Evolutionary conservation across 2,329 filamentous ascomycete genomes (phyloP), one percentile per base, ranked within the genome.

Genomic region (Apiospora aurea): DNA sequence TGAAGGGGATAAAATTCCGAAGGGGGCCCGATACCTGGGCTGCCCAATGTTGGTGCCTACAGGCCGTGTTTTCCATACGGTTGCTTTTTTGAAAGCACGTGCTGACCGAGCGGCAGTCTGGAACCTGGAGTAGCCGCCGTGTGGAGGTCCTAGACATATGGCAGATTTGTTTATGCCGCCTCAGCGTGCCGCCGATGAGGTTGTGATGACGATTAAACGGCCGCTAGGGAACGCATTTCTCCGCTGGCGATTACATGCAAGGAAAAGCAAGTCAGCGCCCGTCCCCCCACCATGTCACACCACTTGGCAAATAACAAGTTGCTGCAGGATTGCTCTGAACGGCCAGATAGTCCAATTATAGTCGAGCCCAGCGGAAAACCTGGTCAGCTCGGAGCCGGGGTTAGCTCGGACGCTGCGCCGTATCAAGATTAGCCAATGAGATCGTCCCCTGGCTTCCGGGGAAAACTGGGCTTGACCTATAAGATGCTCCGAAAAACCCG

Each of bases 11-110:
- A 61, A 21, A 16, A 18, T 13, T 6, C 13, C 16, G 7, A 18
- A 14, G 29, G 11, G 29, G n/a, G 38, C 18, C 21, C 18, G 10
- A 41, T 2, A 34, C 41, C 34, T 7, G 38, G 29, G 57, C 57
- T 64, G 41, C 24, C 13, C 34, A 64, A 64, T 14, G 8, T 64
- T 13, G 57, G 18, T 11, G 34, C 34, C 6, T n/a, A 41, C 10
- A 13, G n/a, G 10, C 21, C 18, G 29, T 64, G 57, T 41, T 41
- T 41, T n/a, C 53, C 57, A 41, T 38, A 10, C 21, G 8, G 5
- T 41, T 64, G 29, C 57, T 64, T 64, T 38, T 64, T 64, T 10
- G 29, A 64, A 41, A n/a, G 57, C 57, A 64, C 57, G 57, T 64
- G 57, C 57, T 41, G 18, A n/a, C 18, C 41, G 57, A 2, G 29